phyloP scores from a whole-genome alignment of 2,329 filamentous ascomycete species.

The Coleophoma crateriformis region DNA sequence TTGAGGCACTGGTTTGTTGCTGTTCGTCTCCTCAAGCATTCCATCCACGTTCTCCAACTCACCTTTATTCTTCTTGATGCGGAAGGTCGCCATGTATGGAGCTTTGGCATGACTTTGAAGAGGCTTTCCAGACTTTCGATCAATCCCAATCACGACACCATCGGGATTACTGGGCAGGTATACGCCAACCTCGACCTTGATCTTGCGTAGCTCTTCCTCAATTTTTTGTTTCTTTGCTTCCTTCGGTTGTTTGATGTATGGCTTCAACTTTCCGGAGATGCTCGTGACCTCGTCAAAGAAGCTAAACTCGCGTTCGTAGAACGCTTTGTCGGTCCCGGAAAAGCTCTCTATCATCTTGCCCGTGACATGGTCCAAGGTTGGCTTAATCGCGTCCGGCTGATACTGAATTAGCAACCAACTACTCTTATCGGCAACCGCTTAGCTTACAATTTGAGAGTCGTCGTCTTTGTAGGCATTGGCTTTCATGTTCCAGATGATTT shows the following conservation, averaged over 20 bases:
- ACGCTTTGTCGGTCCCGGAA: slow-evolving; percentile 68
- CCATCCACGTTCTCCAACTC: slow-evolving; percentile 47
- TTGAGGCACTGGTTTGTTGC: slow-evolving; percentile 26
- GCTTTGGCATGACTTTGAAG: slow-evolving; percentile 97
- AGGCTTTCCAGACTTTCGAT: slow-evolving; percentile 95
- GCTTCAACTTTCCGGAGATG: slow-evolving; percentile 92
- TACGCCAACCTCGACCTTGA: slow-evolving; percentile 93
- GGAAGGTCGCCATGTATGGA: slow-evolving; percentile 98
- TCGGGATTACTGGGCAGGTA: slow-evolving; percentile 97
- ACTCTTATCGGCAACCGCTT: neutral
- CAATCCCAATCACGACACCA: slow-evolving; percentile 94
- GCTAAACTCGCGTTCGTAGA: slow-evolving; percentile 92
- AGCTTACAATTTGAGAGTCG: slow-evolving; percentile 71
- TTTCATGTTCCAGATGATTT: slow-evolving; percentile 99
- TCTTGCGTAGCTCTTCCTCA: slow-evolving; percentile 94
- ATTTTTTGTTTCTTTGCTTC: slow-evolving; percentile 99
- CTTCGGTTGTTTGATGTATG: slow-evolving; percentile 86
- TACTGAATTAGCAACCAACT: slow-evolving; percentile 5
- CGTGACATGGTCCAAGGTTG: slow-evolving; percentile 88
- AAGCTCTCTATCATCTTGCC: slow-evolving; percentile 78
- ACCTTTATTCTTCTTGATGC: slow-evolving; percentile 75
- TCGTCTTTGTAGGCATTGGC: slow-evolving; percentile 98
- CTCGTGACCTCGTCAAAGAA: slow-evolving; percentile 97
- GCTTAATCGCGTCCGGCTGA: slow-evolving; percentile 85
- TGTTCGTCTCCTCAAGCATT: slow-evolving; percentile 41